Conservation (phyloP, 306 rosid species). For the Pterocarpus santalinus region DNA sequence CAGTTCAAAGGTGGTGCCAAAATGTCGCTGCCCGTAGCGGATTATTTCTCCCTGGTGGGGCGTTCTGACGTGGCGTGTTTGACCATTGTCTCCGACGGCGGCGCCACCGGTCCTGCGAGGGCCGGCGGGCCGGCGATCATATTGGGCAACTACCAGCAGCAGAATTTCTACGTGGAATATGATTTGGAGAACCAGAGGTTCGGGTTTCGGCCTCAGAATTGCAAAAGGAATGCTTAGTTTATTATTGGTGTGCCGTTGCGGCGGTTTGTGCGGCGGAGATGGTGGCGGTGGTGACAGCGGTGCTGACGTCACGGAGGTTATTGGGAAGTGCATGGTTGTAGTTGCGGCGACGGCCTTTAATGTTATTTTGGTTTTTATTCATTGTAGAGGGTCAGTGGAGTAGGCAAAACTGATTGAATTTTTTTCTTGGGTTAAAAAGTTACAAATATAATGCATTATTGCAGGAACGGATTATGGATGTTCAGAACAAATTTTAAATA, state of each 20-base stretch:
- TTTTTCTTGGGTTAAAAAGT: not conserved
- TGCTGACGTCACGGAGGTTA: slow-evolving; percentile 15
- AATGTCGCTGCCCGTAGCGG: slow-evolving; percentile 62
- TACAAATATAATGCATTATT: not conserved
- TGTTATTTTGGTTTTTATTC: not conserved
- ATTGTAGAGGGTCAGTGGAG: slow-evolving; percentile 8
- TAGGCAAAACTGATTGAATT: not conserved
- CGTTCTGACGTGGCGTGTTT: slow-evolving; percentile 60
- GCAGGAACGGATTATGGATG: not conserved
- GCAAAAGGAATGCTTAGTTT: slow-evolving; percentile 46
- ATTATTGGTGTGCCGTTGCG: not conserved
- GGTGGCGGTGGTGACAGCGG: slow-evolving; percentile 13
- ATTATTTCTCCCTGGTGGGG: slow-evolving; percentile 69
- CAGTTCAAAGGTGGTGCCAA: slow-evolving; percentile 90
- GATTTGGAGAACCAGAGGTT: slow-evolving; percentile 74
- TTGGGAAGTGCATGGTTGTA: slow-evolving; percentile 5
- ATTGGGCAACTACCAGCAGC: slow-evolving; percentile 86
- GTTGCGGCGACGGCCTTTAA: not conserved
- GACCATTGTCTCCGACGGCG: slow-evolving; percentile 61
- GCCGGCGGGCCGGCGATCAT: slow-evolving; percentile 77
- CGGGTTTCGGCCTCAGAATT: slow-evolving; percentile 69
- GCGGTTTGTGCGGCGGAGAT: not conserved
- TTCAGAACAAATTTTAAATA: not conserved
- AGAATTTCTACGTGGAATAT: slow-evolving; percentile 73
- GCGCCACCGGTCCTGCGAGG: slow-evolving; percentile 16